Percentiles rank a stretch among this genome's conserved stretches.
These are phyloP conservation scores for Albugo candida DNA, from an alignment of 352 stramenopile species.

Conservation along the genomic window DNA sequence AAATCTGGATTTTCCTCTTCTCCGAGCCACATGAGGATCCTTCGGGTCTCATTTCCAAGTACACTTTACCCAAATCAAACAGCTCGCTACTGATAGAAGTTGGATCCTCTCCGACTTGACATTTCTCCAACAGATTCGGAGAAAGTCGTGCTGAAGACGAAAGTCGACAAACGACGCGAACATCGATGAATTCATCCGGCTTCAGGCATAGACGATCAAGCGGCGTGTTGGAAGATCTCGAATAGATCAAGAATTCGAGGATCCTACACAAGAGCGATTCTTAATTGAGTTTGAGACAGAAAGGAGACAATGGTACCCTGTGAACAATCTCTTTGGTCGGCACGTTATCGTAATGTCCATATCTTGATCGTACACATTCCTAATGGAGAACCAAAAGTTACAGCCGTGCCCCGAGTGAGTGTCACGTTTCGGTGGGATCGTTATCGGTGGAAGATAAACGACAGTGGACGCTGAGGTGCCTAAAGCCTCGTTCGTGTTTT, in stretches of 20 bases:
- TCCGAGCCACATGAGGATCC: conserved; percentile 22
- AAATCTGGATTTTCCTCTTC: conserved; percentile 40
- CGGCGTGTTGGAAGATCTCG: conserved; percentile 62
- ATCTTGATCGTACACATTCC: conserved; percentile 77
- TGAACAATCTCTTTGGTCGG: conserved; percentile 17
- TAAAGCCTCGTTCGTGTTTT: conserved; percentile 22
- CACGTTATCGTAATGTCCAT: conserved; percentile 41
- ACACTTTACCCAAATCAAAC: conserved; percentile 37
- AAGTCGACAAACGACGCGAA: conserved; percentile 63
- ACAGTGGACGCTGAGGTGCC: conserved; percentile 16
- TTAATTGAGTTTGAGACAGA: background rate
- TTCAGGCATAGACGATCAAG: conserved; percentile 39
- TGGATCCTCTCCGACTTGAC: too few species aligned
- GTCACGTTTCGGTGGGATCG: conserved; percentile 38
- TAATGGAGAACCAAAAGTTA: conserved; percentile 71
- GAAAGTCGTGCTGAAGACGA: conserved; percentile 39
- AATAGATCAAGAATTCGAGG: conserved; percentile 52
- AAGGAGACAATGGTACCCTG: conserved; percentile 15
- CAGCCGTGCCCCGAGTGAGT: conserved; percentile 18
- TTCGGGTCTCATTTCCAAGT: conserved; percentile 46
- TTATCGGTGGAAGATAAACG: conserved; percentile 52
- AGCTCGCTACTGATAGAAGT: conserved; percentile 13
- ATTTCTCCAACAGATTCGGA: conserved; percentile 16
- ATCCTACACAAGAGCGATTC: conserved; percentile 14
- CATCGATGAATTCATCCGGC: conserved; percentile 64